Percentiles rank a stretch among this genome's conserved stretches.
Conservation (phyloP, 495 filamentous ascomycete species). For the Xylaria cubensis region DNA sequence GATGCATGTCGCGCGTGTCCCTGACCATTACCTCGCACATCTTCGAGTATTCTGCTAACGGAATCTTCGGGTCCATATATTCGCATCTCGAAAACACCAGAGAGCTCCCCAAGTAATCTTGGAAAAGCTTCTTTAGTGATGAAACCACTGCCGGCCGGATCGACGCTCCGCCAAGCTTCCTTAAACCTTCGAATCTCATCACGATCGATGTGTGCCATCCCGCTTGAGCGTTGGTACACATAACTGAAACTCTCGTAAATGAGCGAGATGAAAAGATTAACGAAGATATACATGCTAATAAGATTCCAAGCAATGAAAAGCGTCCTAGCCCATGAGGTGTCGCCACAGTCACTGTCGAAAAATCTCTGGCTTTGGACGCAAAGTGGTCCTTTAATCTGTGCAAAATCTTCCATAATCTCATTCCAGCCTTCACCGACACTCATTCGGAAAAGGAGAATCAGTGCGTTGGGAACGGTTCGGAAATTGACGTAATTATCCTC, state of each 20-base stretch:
- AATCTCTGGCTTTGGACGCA: constrained; percentile 74
- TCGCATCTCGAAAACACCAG: constrained; percentile 95
- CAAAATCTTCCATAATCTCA: constrained; percentile 94
- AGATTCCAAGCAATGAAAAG: constrained; percentile 98
- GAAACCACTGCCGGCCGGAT: constrained; percentile 88
- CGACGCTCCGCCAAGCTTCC: constrained; percentile 95
- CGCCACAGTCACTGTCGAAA: constrained; percentile 91
- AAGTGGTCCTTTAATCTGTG: constrained; percentile 72
- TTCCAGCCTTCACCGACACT: constrained; percentile 98
- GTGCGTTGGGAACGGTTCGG: constrained; percentile 86
- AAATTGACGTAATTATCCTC: constrained; percentile 90
- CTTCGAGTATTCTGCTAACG: constrained; percentile 80
- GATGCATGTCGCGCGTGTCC: constrained; percentile 62
- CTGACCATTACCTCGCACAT: constrained; percentile 66
- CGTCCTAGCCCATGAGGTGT: constrained; percentile 80
- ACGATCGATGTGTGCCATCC: constrained; percentile 80
- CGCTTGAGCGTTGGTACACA: constrained; percentile 94
- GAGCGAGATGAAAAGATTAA: constrained; percentile 96
- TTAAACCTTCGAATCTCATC: constrained; percentile 97
- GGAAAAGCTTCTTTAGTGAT: constrained; percentile 94
- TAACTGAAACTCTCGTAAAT: constrained; percentile 99
- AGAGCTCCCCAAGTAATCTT: constrained; percentile 85
- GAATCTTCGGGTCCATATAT: constrained; percentile 92
- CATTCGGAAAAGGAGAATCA: constrained; percentile 92
- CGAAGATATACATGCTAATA: constrained; percentile 99